Evolutionary conservation across 768 basidiomycete species (phyloP), one percentile per base, ranked within the genome.

Genomic region (Amanita molliuscula): DNA sequence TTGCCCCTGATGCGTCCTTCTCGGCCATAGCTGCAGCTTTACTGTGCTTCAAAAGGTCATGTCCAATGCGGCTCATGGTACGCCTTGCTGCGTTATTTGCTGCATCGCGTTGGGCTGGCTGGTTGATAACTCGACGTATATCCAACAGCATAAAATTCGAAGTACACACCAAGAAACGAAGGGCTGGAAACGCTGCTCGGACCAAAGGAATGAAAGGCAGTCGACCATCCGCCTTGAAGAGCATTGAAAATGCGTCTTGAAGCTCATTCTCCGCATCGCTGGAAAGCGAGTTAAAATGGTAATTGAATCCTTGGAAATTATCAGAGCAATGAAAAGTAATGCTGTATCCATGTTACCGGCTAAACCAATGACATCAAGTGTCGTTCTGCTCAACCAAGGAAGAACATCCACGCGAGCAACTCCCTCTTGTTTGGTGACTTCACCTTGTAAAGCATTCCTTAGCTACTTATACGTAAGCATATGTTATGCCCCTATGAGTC

Each of bases 331-430:
- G 9, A 21, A 40, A 18, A 28, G 31, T 9, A 1, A 8, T 18
- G 29, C 40, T 10, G 45, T 8, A 48, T 53, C 18, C 15, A 71
- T 76, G 56, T 63, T 69, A 56, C 83, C 80, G 66, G 70, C 82
- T 33, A 84, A 67, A 7, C 86, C 86, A 45, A 92, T 88, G 48
- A 86, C 76, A 54, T 90, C 88, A 7, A 90, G 68, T 3, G 86
- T 88, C 44, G 76, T 75, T 49, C 76, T 77, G 36, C 77, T 79
- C 2, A 89, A 66, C 77, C 81, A 87, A 3, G 70, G 65, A 33
- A 83, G 66, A 2, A 81, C 76, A 33, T 92, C 81, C 28, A 88
- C 67, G 6, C 63, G 64, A 4, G 54, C 63, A 1, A 41, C 52
- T 33, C 44, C 58, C 10, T 57, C 60, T 44, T 66, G 53, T 25